A percentile compares a stretch with the other conserved stretches of the same genome.
phyloP scores from a whole-genome alignment of 176 grass and related monocot genomes.

The Oryza officinalis region DNA sequence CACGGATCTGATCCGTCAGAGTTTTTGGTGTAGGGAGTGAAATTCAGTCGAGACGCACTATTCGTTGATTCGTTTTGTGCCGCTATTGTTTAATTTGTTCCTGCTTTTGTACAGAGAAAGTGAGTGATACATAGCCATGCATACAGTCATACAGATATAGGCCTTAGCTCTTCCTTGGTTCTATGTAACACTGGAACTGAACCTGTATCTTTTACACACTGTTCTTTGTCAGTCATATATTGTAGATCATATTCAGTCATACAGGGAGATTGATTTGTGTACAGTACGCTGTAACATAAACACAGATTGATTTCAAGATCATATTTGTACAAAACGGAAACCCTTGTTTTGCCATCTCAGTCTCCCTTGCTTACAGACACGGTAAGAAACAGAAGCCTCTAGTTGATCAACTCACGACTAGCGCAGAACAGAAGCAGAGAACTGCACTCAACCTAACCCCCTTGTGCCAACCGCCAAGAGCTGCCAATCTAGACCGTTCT shows the following conservation, averaged over 20 bases:
- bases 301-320: constrained; percentile 14
- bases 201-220: not conserved
- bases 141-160: not conserved
- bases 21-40: constrained; percentile 33
- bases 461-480: not conserved
- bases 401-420: not conserved
- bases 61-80: constrained; percentile 56
- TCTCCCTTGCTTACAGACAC: constrained; percentile 29
- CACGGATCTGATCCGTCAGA: constrained; percentile 24
- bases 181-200: not conserved
- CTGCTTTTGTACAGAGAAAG: constrained; percentile 46
- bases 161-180: constrained; percentile 11
- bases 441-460: not conserved
- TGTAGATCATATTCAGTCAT: constrained; percentile 27
- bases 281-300: constrained; percentile 32
- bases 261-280: constrained; percentile 28
- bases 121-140: constrained; percentile 14
- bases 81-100: constrained; percentile 45
- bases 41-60: constrained; percentile 17
- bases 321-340: not conserved
- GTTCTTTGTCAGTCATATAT: constrained; percentile 31
- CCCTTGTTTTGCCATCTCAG: not conserved
- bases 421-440: not conserved
- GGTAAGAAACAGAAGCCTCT: constrained; percentile 13
- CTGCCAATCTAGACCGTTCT: not conserved